Evolutionary conservation across 495 filamentous ascomycete species (phyloP).

Genomic region (Hypomontagnella monticulosa): DNA sequence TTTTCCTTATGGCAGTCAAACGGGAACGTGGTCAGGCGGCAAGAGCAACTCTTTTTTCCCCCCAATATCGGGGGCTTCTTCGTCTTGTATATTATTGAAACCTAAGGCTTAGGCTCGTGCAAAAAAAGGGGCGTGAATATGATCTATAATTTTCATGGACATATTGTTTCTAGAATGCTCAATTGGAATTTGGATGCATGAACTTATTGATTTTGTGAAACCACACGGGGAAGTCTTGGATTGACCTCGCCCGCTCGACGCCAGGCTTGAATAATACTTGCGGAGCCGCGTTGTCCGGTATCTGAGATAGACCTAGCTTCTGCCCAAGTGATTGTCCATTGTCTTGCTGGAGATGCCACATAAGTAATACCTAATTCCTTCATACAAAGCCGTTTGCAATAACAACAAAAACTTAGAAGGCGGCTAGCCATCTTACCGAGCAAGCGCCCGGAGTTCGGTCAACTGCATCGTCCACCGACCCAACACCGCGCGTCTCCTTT

Average conservation of each 20-base stretch:
- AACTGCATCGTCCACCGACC: constrained; percentile 20
- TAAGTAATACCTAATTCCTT: background rate
- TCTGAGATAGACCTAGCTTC: constrained; percentile 16
- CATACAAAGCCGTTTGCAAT: background rate
- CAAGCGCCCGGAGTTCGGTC: constrained; percentile 37
- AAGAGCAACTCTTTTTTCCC: constrained; percentile 27
- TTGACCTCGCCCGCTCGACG: constrained; percentile 7
- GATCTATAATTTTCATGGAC: constrained; percentile 35
- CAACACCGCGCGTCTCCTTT: constrained; percentile 8
- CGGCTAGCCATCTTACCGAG: constrained; percentile 8
- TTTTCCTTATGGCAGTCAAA: constrained; percentile 25
- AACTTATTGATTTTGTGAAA: constrained; percentile 33
- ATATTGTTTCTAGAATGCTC: constrained; percentile 2
- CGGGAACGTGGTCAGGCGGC: constrained; percentile 29
- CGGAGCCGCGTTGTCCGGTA: constrained; percentile 1
- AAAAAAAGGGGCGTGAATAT: constrained; percentile 39
- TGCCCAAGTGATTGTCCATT: background rate
- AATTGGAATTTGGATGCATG: constrained; percentile 11
- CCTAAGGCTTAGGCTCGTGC: constrained; percentile 28
- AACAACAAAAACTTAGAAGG: constrained; percentile 8
- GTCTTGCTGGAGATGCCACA: background rate
- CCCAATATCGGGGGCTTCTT: constrained; percentile 18
- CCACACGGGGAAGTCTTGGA: constrained; percentile 18
- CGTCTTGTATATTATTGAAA: constrained; percentile 48
- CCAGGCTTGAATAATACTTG: background rate